Conservation (phyloP, 2,329 filamentous ascomycete genomes). For the Penicillium sp. region DNA sequence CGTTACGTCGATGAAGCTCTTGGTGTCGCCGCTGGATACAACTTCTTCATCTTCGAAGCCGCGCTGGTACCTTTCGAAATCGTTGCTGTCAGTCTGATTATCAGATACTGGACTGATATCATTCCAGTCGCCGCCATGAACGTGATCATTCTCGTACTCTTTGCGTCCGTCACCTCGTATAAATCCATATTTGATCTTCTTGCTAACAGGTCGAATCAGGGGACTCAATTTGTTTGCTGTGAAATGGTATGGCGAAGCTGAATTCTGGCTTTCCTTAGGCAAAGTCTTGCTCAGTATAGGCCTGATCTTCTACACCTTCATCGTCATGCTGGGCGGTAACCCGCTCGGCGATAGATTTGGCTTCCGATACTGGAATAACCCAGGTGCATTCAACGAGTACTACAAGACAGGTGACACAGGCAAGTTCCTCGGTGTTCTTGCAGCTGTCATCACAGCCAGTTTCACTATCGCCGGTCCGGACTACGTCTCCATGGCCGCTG, state of each 20-base stretch:
- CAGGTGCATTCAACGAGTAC: constrained; percentile 66
- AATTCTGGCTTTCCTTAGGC: constrained; percentile 69
- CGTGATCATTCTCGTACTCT: constrained; percentile 45
- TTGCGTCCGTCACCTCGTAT: constrained; percentile 34
- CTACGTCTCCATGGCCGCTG: constrained; percentile 62
- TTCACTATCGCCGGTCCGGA: constrained; percentile 67
- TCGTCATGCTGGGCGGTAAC: constrained; percentile 79
- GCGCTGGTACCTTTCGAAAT: constrained; percentile 53
- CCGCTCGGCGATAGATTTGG: constrained; percentile 68
- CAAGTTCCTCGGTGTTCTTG: constrained; percentile 70
- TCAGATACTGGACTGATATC: constrained; percentile 49
- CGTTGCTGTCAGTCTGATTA: constrained; percentile 49
- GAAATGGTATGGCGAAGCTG: constrained; percentile 70
- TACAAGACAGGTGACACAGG: constrained; percentile 64
- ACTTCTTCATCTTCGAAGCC: constrained; percentile 52
- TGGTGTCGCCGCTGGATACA: constrained; percentile 48
- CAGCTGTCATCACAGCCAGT: constrained; percentile 67
- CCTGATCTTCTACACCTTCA: constrained; percentile 71
- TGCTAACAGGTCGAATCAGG: constrained; percentile 10
- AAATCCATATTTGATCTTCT: not conserved
- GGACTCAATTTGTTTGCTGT: constrained; percentile 67
- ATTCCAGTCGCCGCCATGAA: constrained; percentile 48
- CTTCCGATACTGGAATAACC: constrained; percentile 64
- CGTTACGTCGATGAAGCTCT: constrained; percentile 50
- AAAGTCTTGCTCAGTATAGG: constrained; percentile 70